These are phyloP conservation scores for Magnusiomyces tetraspermus DNA, from an alignment of 1,139 yeast genomes.

Conservation along the genomic window DNA sequence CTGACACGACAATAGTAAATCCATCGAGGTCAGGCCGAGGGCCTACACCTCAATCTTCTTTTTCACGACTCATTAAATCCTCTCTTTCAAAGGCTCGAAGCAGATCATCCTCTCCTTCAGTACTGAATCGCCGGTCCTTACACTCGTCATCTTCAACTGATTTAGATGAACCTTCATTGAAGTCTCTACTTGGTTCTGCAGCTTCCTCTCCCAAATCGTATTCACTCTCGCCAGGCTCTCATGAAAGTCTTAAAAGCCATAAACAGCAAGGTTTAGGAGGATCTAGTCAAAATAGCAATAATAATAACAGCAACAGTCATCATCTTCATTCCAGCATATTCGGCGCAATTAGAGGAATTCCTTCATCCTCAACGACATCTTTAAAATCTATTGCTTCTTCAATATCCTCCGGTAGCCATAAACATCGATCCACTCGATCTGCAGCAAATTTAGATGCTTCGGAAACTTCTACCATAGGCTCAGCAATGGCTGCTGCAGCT, in stretches of 20 bases:
- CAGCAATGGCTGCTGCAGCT: not conserved
- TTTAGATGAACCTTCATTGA: not conserved
- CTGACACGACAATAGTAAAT: too few relatives aligned
- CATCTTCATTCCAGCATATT: not conserved
- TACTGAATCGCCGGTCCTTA: not conserved
- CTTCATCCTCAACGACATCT: not conserved
- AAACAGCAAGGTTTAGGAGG: not conserved
- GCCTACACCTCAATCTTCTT: not conserved
- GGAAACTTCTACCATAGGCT: not conserved
- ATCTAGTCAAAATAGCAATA: not conserved
- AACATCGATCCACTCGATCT: slow-evolving; percentile 1
- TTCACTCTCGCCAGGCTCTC: not conserved
- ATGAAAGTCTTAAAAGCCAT: not conserved
- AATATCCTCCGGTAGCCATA: not conserved
- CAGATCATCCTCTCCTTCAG: not conserved
- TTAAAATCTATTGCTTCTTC: not conserved
- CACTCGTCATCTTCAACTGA: not conserved
- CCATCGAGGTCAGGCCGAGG: too few relatives aligned
- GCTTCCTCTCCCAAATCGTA: not conserved
- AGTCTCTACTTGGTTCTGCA: not conserved
- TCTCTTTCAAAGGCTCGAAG: not conserved
- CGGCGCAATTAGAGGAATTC: not conserved
- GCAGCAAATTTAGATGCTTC: not conserved
- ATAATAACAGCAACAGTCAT: not conserved
- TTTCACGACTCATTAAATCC: not conserved